Conservation (phyloP, 768 basidiomycete species). For the Epithele typhae region DNA sequence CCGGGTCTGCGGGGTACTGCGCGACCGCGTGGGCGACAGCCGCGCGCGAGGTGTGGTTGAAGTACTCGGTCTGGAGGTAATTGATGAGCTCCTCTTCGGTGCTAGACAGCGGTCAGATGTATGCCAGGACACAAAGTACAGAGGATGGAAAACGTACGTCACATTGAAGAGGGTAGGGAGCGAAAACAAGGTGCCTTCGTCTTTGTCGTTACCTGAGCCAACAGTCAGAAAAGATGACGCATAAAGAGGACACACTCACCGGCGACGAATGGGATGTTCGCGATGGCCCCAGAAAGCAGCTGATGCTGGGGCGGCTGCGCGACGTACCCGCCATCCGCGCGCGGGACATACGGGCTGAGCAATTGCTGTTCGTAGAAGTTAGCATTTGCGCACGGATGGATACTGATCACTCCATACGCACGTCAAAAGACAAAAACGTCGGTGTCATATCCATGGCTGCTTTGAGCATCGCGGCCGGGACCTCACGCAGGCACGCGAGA, state of each 20-base stretch:
- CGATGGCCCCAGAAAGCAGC: no score
- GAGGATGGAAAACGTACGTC: slow-evolving; percentile 12
- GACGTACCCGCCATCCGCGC: slow-evolving; percentile 11
- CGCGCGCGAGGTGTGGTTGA: neutral
- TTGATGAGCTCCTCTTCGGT: slow-evolving; percentile 4
- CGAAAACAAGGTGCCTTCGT: slow-evolving; percentile 17
- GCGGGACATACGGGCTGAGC: slow-evolving; percentile 17
- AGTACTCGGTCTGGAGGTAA: neutral
- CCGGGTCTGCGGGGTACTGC: slow-evolving; percentile 16
- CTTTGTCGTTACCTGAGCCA: slow-evolving; percentile 12
- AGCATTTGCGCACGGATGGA: slow-evolving; percentile 23
- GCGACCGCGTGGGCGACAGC: neutral
- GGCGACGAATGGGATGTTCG: no score
- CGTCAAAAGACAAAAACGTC: slow-evolving; percentile 28
- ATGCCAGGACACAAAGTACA: neutral
- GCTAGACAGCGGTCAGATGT: neutral
- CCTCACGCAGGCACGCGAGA: slow-evolving; percentile 36
- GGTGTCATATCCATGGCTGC: slow-evolving; percentile 30
- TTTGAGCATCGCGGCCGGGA: slow-evolving; percentile 27
- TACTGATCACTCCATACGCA: slow-evolving; percentile 24
- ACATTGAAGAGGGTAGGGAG: slow-evolving; percentile 10
- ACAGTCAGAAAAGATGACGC: no score
- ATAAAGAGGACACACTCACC: no score
- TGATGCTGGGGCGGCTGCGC: no score
- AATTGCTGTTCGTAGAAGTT: no score